phyloP scores from a whole-genome alignment of 352 stramenopile genomes.

The Phytophthora uliginosa region DNA sequence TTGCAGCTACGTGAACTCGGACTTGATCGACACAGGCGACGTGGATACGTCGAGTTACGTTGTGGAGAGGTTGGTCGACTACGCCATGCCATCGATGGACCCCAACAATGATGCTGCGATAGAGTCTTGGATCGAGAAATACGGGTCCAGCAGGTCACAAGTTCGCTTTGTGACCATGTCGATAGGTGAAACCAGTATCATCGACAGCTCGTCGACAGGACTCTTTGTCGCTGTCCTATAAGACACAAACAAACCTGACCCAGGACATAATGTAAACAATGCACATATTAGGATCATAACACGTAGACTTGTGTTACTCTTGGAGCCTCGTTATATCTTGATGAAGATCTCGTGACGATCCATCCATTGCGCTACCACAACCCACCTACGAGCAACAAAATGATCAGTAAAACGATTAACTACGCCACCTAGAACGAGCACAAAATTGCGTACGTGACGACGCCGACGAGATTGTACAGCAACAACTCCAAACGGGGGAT shows the following conservation, averaged over 20 bases:
- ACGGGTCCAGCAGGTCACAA: constrained; percentile 28
- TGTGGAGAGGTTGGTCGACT: constrained; percentile 24
- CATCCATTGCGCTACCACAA: constrained; percentile 41
- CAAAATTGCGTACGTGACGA: constrained; percentile 30
- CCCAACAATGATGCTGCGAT: constrained; percentile 14
- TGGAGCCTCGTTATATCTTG: constrained; percentile 20
- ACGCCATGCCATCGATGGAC: constrained; percentile 39
- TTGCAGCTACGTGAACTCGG: background rate
- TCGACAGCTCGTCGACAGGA: constrained; percentile 12
- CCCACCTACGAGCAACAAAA: constrained; percentile 21
- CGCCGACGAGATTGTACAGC: constrained; percentile 58
- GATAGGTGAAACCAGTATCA: background rate
- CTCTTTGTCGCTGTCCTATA: constrained; percentile 36
- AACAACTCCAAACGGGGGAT: constrained; percentile 42
- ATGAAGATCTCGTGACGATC: constrained; percentile 27
- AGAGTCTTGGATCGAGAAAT: constrained; percentile 38
- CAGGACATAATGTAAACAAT: constrained; percentile 11
- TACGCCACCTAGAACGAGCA: background rate
- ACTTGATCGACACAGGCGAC: constrained; percentile 5
- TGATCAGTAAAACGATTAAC: background rate
- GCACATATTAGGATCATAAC: constrained; percentile 4
- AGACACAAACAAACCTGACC: background rate
- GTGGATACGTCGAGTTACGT: constrained; percentile 10
- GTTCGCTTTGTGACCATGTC: constrained; percentile 29
- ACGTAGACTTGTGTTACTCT: background rate